Evolutionary conservation across 2,329 filamentous ascomycete genomes (phyloP).

Genomic region (Claviceps fusiformis): DNA sequence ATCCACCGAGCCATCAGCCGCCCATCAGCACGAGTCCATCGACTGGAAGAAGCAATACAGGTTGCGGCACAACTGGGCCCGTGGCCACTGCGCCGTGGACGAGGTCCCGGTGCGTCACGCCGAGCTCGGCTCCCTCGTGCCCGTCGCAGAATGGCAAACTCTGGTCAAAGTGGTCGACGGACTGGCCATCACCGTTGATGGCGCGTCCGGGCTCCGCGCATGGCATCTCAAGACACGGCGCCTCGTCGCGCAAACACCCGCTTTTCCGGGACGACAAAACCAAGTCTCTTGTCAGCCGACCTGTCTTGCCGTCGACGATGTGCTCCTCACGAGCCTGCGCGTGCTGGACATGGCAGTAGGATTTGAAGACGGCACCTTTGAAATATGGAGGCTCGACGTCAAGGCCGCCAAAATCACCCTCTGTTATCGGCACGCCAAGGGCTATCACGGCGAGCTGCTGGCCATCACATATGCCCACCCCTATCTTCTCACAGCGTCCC

Average conservation of each 20-base stretch:
- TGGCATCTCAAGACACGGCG: constrained; percentile 59
- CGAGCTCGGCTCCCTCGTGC: constrained; percentile 14
- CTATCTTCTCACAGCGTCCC: constrained; percentile 67
- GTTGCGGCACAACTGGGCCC: constrained; percentile 80
- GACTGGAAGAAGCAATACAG: constrained; percentile 88
- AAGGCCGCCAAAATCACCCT: constrained; percentile 27
- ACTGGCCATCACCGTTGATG: constrained; percentile 64
- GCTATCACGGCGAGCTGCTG: constrained; percentile 51
- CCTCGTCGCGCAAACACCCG: constrained; percentile 37
- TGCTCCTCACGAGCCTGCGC: constrained; percentile 25
- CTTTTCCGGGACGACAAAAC: constrained; percentile 16
- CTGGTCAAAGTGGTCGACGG: constrained; percentile 68
- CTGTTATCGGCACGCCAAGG: constrained; percentile 46
- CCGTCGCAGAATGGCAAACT: constrained; percentile 33
- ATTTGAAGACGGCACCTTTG: constrained; percentile 58
- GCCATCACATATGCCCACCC: constrained; percentile 61
- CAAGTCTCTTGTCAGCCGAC: constrained; percentile 31
- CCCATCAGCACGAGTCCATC: constrained; percentile 23
- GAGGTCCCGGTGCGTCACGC: constrained; percentile 49
- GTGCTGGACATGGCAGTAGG: constrained; percentile 51
- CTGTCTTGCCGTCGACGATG: constrained; percentile 52
- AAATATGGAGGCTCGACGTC: constrained; percentile 49
- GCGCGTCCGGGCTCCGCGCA: constrained; percentile 53
- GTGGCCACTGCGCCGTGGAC: constrained; percentile 65
- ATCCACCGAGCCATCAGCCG: not conserved